A percentile compares a stretch with the other conserved stretches of the same genome.
Conservation (phyloP, 169 alveolate species). For the Eimeria nieschulzi region DNA sequence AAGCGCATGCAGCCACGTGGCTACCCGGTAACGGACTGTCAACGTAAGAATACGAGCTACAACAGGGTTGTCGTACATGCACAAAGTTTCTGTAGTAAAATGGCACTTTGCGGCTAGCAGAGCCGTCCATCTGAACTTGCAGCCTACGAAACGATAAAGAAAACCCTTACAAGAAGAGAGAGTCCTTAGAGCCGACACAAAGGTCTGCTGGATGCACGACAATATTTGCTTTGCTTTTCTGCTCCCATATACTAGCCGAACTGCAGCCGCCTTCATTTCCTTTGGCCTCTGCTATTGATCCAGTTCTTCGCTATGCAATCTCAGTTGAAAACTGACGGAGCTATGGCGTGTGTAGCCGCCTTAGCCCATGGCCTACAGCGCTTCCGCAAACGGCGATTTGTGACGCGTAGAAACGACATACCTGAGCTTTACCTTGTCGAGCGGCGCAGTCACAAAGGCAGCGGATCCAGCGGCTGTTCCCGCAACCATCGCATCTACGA, state of each 20-base stretch:
- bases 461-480: constrained; percentile 69
- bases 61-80: constrained; percentile 16
- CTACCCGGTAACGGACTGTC: no score
- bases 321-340: no score
- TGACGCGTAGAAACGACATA: neutral
- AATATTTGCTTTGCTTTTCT: neutral
- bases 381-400: no score
- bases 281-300: no score
- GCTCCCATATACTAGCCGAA: no score
- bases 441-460: constrained; percentile 69
- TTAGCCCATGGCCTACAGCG: no score
- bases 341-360: no score
- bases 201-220: neutral
- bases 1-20: no score
- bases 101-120: constrained; percentile 12
- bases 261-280: no score
- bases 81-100: constrained; percentile 40
- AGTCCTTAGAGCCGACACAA: neutral
- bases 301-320: no score
- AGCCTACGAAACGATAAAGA: constrained; percentile 13
- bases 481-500: constrained; percentile 55
- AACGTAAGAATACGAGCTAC: neutral
- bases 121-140: constrained; percentile 34
- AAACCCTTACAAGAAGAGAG: neutral
- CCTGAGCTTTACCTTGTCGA: constrained; percentile 75